Evolutionary conservation across 2,329 filamentous ascomycete genomes (phyloP).

Genomic region (Colletotrichum eremochloae): DNA sequence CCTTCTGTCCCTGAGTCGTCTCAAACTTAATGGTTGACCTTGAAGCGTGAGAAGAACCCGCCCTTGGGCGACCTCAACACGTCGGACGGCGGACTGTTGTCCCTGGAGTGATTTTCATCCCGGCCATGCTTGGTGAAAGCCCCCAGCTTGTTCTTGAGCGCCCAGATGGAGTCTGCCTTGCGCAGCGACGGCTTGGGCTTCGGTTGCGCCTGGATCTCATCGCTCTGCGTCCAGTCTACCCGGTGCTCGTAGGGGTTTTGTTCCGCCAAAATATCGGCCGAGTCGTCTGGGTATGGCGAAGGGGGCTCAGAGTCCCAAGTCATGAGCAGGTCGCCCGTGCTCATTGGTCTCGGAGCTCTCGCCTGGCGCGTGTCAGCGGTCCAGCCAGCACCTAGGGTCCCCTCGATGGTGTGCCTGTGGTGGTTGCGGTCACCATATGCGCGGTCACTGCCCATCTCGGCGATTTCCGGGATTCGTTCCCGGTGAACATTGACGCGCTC

Average conservation of each 20-base stretch:
- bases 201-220: conserved; percentile 54
- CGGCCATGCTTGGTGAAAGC: conserved; percentile 49
- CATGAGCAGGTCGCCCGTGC: conserved; percentile 53
- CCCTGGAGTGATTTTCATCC: conserved; percentile 46
- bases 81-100: conserved; percentile 41
- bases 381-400: conserved; percentile 42
- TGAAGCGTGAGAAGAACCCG: conserved; percentile 61
- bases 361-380: conserved; percentile 37
- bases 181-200: conserved; percentile 51
- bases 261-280: conserved; percentile 44
- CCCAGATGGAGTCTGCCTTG: conserved; percentile 65
- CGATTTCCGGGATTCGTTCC: conserved; percentile 53
- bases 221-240: conserved; percentile 72
- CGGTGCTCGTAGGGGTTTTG: conserved; percentile 53
- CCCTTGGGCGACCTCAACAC: conserved; percentile 48
- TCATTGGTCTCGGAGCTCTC: conserved; percentile 51
- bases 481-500: conserved; percentile 61
- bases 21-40: conserved; percentile 42
- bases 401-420: conserved; percentile 51
- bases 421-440: conserved; percentile 37
- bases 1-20: neutral
- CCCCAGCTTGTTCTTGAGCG: conserved; percentile 58
- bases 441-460: conserved; percentile 47
- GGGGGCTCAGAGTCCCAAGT: conserved; percentile 38
- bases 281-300: conserved; percentile 41